Conservation (phyloP, 1,284 basidiomycete genomes). For the Rugosomyces carneus region DNA sequence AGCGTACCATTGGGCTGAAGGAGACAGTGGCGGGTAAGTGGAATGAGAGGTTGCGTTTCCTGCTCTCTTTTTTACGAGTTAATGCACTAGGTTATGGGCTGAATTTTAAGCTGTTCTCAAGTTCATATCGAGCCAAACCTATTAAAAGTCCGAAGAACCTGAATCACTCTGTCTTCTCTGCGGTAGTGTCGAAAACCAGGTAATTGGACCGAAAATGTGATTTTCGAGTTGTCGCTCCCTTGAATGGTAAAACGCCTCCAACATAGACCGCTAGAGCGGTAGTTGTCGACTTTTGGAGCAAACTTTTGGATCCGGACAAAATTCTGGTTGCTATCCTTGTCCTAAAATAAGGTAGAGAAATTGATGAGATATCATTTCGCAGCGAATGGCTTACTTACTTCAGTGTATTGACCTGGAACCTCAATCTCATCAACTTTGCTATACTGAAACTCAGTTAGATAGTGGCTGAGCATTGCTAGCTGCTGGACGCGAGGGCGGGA, state of each 20-base stretch:
- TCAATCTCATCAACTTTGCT: slow-evolving; percentile 98
- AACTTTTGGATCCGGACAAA: slow-evolving; percentile 93
- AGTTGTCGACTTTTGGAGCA: slow-evolving; percentile 86
- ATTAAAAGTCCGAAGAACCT: slow-evolving; percentile 91
- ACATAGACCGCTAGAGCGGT: slow-evolving; percentile 78
- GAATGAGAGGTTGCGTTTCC: slow-evolving; percentile 90
- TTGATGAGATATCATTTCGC: not conserved
- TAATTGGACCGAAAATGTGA: slow-evolving; percentile 89
- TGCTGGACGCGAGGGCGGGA: slow-evolving; percentile 79
- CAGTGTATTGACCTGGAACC: slow-evolving; percentile 96
- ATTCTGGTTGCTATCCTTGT: slow-evolving; percentile 91
- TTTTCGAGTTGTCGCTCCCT: slow-evolving; percentile 87
- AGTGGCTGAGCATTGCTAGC: slow-evolving; percentile 90
- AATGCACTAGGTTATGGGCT: slow-evolving; percentile 54
- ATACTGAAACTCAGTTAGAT: slow-evolving; percentile 97
- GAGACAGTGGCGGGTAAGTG: slow-evolving; percentile 87
- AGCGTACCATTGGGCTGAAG: slow-evolving; percentile 77
- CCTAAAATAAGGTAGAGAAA: slow-evolving; percentile 38
- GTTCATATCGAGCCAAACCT: slow-evolving; percentile 43
- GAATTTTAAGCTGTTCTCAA: not conserved
- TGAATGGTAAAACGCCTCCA: slow-evolving; percentile 90
- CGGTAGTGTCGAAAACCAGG: slow-evolving; percentile 85
- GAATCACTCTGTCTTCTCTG: slow-evolving; percentile 90
- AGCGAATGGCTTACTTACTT: slow-evolving; percentile 45
- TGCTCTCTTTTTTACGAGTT: slow-evolving; percentile 84